These are phyloP conservation scores for Microthlaspi erraticum DNA, from an alignment of 345 rosid genomes.

Conservation along the genomic window DNA sequence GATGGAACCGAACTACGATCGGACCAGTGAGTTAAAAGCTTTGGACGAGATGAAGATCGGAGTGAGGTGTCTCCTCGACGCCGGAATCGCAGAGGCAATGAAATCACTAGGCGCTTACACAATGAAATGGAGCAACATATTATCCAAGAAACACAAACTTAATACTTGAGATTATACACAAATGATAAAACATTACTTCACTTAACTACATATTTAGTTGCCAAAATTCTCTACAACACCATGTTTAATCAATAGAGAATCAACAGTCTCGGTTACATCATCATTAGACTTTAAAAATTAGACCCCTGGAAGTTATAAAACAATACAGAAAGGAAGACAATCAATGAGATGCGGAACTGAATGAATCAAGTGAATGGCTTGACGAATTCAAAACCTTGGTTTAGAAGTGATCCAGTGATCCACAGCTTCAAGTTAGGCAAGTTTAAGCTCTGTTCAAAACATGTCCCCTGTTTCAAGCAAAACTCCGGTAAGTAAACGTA, in stretches of 20 bases:
- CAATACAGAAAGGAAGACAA: conserved; percentile 13
- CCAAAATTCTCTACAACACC: not conserved
- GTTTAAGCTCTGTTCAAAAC: conserved; percentile 54
- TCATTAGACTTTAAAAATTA: conserved; percentile 20
- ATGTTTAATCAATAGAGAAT: conserved; percentile 19
- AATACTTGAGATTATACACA: conserved; percentile 7
- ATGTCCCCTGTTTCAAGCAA: conserved; percentile 52
- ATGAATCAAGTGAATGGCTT: conserved; percentile 36
- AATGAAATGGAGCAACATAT: too few relatives aligned
- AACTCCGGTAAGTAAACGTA: not conserved
- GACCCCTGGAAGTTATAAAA: conserved; percentile 16
- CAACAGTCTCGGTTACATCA: conserved; percentile 28
- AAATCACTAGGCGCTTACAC: too few relatives aligned
- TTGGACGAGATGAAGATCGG: too few relatives aligned
- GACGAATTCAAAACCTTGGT: conserved; percentile 75
- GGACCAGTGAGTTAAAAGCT: too few relatives aligned
- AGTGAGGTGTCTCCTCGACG: too few relatives aligned
- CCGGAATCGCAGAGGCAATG: too few relatives aligned
- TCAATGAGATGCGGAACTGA: not conserved
- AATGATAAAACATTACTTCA: not conserved
- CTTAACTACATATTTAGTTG: not conserved
- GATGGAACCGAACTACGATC: too few relatives aligned
- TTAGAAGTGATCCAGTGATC: conserved; percentile 73
- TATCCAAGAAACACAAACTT: not conserved
- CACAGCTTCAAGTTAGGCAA: conserved; percentile 70